phyloP scores from a whole-genome alignment of 1,139 yeast genomes.

The Diutina pseudorugosa region DNA sequence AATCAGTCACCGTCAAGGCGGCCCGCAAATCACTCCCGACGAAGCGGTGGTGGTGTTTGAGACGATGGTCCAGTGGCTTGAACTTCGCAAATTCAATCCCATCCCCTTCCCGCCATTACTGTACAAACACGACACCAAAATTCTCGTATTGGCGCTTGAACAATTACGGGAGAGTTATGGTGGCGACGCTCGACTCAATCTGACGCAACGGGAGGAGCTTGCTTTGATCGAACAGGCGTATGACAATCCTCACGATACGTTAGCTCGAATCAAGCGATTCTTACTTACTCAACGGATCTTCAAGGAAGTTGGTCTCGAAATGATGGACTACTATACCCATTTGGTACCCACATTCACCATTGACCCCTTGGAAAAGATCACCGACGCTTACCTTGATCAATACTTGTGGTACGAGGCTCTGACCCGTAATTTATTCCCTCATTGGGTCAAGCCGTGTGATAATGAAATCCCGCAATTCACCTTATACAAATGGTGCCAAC shows the following conservation, averaged over 20 bases:
- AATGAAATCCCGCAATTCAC: slow-evolving; percentile 86
- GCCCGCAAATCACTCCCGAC: slow-evolving; percentile 77
- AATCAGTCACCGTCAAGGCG: slow-evolving; percentile 65
- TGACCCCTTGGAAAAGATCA: slow-evolving; percentile 88
- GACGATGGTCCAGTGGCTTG: slow-evolving; percentile 91
- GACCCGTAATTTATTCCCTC: slow-evolving; percentile 77
- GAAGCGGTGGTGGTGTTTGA: slow-evolving; percentile 83
- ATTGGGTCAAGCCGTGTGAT: slow-evolving; percentile 94
- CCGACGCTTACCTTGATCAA: slow-evolving; percentile 94
- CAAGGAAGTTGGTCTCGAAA: slow-evolving; percentile 76
- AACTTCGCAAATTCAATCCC: slow-evolving; percentile 69
- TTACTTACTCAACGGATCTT: slow-evolving; percentile 83
- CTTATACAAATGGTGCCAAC: slow-evolving; percentile 92
- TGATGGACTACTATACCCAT: slow-evolving; percentile 86
- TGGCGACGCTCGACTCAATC: slow-evolving; percentile 76
- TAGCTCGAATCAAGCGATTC: slow-evolving; percentile 73
- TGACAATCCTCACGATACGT: slow-evolving; percentile 90
- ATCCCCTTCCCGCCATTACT: slow-evolving; percentile 91
- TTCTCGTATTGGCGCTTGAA: slow-evolving; percentile 81
- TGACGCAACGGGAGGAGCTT: slow-evolving; percentile 82
- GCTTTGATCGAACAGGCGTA: slow-evolving; percentile 93
- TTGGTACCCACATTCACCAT: slow-evolving; percentile 77
- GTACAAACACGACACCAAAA: slow-evolving; percentile 87
- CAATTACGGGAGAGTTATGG: slow-evolving; percentile 72
- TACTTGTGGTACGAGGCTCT: slow-evolving; percentile 95